Evolutionary conservation across 2,329 filamentous ascomycete species (phyloP), one percentile per base, ranked within the genome.

Genomic region (Ambrosiella beaveri): DNA sequence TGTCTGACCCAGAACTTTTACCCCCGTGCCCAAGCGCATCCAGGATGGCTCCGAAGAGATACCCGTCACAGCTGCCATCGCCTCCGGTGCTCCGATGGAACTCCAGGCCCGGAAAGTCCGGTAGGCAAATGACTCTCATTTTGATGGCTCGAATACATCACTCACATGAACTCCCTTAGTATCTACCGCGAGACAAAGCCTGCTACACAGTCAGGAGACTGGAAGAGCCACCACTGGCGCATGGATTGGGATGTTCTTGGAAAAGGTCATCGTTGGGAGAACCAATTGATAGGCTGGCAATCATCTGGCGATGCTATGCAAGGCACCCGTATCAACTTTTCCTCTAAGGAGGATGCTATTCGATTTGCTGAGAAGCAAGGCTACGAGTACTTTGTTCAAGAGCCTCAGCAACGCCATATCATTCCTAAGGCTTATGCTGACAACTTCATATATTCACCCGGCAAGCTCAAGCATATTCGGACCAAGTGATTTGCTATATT

Each of bases 301-400:
- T 97, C 91, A 27, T 94, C 89, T 15, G 91, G 79, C 58, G 93
- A 98, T 71, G 82, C 81, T 68, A 93, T 98, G 88, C 90, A 98
- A 71, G 91, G 89, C 67, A 95, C 89, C 54, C 81, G 89, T 69
- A 72, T 98, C 66, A 84, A 84, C 71, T 98, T 98, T 79, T 86
- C 86, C 71, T 79, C 76, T 65, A 97, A 95, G 77, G 89, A 97
- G 69, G 91, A 95, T 65, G 93, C 93, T 63, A 91, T 98, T 66
- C 75, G 78, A 60, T 98, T 98, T 68, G 93, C 94, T 27, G 86
- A 97, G 75, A 98, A 97, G 79, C 93, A 98, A 72, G 93, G 94
- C 40, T 98, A 98, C 69, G 91, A 98, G 70, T 98, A 95, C 73
- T 97, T 93, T 70, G 90, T 98, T 27, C 93, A 97, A 76, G 93